These are phyloP conservation scores for Aaosphaeria pasadenensis DNA, from an alignment of 2,329 filamentous ascomycete species.

Conservation along the genomic window DNA sequence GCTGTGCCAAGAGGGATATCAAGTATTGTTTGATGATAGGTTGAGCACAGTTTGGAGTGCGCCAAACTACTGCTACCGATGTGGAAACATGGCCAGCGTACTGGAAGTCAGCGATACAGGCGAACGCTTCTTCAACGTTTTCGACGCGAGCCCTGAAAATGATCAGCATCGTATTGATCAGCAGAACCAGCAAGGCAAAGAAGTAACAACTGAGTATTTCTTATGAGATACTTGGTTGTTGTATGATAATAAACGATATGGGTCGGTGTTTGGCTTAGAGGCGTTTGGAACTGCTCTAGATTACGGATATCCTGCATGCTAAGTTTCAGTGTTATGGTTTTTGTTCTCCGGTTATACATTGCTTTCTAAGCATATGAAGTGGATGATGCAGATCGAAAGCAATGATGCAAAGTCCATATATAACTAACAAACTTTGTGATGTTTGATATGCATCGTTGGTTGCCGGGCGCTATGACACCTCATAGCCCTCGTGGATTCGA, in stretches of 20 bases:
- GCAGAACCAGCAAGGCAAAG: conserved; percentile 73
- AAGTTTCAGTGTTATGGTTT: no score
- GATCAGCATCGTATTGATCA: conserved; percentile 80
- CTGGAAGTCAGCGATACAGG: conserved; percentile 92
- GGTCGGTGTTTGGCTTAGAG: conserved; percentile 9
- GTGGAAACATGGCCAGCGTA: conserved; percentile 95
- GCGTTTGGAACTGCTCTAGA: conserved; percentile 4
- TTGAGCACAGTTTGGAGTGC: conserved; percentile 93
- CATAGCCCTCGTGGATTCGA: no score
- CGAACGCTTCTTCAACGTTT: conserved; percentile 95
- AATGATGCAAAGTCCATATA: no score
- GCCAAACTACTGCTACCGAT: conserved; percentile 80
- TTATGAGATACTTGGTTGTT: conserved; percentile 46
- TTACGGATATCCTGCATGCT: no score
- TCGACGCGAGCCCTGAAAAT: conserved; percentile 94
- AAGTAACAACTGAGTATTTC: conserved; percentile 66
- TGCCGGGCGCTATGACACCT: no score
- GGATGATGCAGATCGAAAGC: no score
- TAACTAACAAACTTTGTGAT: no score
- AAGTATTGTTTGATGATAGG: conserved; percentile 91
- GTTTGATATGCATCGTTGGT: no score
- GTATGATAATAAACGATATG: not conserved
- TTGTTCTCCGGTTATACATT: no score
- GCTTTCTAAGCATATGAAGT: no score
- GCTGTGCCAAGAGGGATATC: conserved; percentile 95